Base-by-base conservation (phyloP, 2,329 filamentous ascomycete species). In the Graphilbum fragrans region DNA sequence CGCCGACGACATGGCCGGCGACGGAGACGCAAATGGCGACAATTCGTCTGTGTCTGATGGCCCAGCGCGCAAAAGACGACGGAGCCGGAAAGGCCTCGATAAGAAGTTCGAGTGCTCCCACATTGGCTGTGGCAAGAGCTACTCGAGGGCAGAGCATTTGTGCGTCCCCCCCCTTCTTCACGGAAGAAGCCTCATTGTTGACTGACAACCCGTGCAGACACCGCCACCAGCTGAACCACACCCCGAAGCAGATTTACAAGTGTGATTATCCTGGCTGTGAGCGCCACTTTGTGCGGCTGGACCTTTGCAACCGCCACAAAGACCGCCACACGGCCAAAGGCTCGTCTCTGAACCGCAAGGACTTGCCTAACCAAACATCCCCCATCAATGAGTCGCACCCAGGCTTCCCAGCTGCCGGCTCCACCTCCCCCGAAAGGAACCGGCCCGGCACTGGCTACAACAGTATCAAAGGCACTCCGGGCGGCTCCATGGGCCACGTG, bases 71-170 rank as follows among this genome's bases (percentile, higher is more conserved):
- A 77, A 86, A 61, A 67, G 81, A 44, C 66, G 82, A 50, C 66
- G 82, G 42, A 87, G 82, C 61, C 75, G 83, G 49, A 87, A 87
- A 58, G 82, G 81, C 3, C 64, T 86, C 33, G 83, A 87, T 58
- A 88, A 87, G 63, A 78, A 80, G 54, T 90, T 87, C 49, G 80
- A 84, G 54, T 98, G 92, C 57, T 80, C 82, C 5, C 77, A 86
- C 45, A 80, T 85, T 49, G 86, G 82, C 32, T 98, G 92, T 54
- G 88, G 86, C 33, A 98, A 95, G 69, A 93, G 82, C 57, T 98
- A 98, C 59, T 95, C 90, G 21, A 77, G 92, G 57, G 90, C 92
- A 9, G 92, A 96, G 63, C 92, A 98, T 66, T 68, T 98, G 66
- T 95, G 75, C 70, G 71, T 67, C 62, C 18, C 22, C 29, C 35